A percentile compares a stretch with the other conserved stretches of the same genome.
phyloP scores from a whole-genome alignment of 371 early-diverging fungal species.

The Mortierella sp. region DNA sequence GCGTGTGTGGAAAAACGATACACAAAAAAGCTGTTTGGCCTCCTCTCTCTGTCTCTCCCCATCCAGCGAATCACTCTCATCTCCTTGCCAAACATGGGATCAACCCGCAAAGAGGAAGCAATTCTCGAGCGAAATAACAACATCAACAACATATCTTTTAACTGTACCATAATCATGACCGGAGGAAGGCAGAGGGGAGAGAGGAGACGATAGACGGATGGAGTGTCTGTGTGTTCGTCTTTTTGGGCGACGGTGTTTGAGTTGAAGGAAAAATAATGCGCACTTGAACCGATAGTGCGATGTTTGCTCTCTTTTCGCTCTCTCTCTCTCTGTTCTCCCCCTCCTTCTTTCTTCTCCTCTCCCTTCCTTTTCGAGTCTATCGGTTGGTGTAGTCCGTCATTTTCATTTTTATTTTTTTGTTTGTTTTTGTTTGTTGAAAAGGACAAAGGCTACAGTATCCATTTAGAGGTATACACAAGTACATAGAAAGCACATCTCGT shows the following conservation, averaged over 20 bases:
- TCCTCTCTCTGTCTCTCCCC: not conserved
- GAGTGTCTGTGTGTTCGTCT: not conserved
- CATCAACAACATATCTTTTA: not conserved
- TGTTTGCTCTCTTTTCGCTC: not conserved
- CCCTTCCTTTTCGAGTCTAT: not conserved
- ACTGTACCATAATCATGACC: not conserved
- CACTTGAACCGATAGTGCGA: not conserved
- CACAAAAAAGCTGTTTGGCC: not conserved
- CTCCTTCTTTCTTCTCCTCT: not conserved
- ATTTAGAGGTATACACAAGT: not conserved
- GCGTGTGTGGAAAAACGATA: not conserved
- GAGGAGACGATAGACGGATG: not conserved
- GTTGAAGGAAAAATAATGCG: not conserved
- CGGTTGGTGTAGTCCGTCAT: not conserved
- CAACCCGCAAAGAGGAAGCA: not conserved
- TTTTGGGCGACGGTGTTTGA: not conserved
- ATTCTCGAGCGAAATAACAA: not conserved
- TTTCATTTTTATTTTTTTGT: not conserved
- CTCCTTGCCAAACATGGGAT: not conserved
- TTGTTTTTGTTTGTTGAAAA: not conserved
- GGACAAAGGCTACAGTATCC: not conserved
- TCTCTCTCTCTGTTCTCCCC: not conserved
- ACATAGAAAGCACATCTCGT: not conserved
- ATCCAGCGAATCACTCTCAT: too few relatives aligned
- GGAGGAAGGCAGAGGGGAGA: not conserved